Base-by-base conservation (phyloP, 371 early-diverging fungal genomes). In the Rhizopus microsporus region DNA sequence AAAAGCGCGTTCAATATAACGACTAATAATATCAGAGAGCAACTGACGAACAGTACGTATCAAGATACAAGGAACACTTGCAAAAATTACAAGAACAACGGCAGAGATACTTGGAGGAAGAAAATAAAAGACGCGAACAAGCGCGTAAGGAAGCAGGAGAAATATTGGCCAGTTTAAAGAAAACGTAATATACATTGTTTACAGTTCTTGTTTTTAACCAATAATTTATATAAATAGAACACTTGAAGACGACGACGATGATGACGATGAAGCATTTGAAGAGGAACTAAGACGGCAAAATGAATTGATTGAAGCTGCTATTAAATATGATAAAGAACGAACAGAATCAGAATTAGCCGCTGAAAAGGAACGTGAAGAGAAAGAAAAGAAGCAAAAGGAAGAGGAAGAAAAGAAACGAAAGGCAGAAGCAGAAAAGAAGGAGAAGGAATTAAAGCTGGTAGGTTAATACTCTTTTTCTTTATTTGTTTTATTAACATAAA, bases 351-450 rank as follows among this genome's bases (percentile, higher is more conserved):
- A 59, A 50, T 13, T 59, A 0, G 57, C 51, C 0, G 43, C 62
- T 33, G 70, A 46, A 4, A 49, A 54, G 33, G 54, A 53, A 29
- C 58, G 59, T 13, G 54, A 30, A 17, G 59, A 63, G 7, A 51
- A 57, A 34, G 60, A 46, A 29, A 57, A 61, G 33, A 47, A 58
- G 13, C 55, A 59, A 9, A 38, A 59, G 23, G 55, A 57, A 33
- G 65, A 60, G 23, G 44, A 71, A 16, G 57, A 45, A 40, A 39
- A 40, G 35, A 50, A 29, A 39, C 17, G 44, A 47, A 57, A 74
- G 45, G 45, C 67, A 50, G 63, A 59, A 43, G 66, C 58, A 38
- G 62, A 65, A 12, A 57, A 60, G 42, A 56, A 66, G 39, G 64
- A 67, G 52, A 59, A 61, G 30, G 60, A 61, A 38, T 30, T 29